phyloP scores from a whole-genome alignment of 1,284 basidiomycete genomes.

The Ustilago tritici region DNA sequence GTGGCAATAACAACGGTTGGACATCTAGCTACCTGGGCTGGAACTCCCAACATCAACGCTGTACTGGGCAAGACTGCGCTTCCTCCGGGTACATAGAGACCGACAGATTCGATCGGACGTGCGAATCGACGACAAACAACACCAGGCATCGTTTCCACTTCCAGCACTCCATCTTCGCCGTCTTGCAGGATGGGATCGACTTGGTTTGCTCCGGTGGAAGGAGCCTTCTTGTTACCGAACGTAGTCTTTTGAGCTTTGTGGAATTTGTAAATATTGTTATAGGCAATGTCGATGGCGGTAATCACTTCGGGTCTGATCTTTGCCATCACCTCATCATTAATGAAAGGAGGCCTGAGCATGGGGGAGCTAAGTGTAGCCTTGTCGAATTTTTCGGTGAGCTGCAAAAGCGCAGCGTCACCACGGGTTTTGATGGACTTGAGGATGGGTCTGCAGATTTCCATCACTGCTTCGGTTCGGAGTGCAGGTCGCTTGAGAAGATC shows the following conservation, averaged over 20 bases:
- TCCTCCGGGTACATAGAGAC: conserved; percentile 96
- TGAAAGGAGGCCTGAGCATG: conserved; percentile 61
- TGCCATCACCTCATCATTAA: conserved; percentile 72
- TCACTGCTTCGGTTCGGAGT: conserved; percentile 92
- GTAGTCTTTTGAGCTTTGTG: conserved; percentile 69
- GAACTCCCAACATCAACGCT: conserved; percentile 96
- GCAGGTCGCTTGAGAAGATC: conserved; percentile 88
- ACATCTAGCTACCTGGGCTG: conserved; percentile 97
- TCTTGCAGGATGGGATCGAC: conserved; percentile 71
- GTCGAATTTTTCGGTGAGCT: conserved; percentile 94
- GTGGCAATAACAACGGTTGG: conserved; percentile 92
- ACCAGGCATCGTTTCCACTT: conserved; percentile 97
- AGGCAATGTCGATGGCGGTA: conserved; percentile 89
- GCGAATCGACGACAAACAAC: conserved; percentile 81
- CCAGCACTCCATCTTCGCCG: conserved; percentile 75
- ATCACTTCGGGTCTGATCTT: conserved; percentile 73
- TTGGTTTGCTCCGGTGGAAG: conserved; percentile 26
- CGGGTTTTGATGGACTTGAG: conserved; percentile 85
- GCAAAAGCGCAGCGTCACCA: conserved; percentile 88
- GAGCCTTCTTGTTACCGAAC: conserved; percentile 73
- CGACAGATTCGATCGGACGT: conserved; percentile 91
- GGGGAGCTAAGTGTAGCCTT: conserved; percentile 77
- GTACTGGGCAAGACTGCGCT: conserved; percentile 96
- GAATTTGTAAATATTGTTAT: conserved; percentile 81
- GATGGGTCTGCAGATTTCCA: conserved; percentile 93